These are phyloP conservation scores for Cucurbita ficifolia DNA, from an alignment of 306 rosid species.

Conservation along the genomic window DNA sequence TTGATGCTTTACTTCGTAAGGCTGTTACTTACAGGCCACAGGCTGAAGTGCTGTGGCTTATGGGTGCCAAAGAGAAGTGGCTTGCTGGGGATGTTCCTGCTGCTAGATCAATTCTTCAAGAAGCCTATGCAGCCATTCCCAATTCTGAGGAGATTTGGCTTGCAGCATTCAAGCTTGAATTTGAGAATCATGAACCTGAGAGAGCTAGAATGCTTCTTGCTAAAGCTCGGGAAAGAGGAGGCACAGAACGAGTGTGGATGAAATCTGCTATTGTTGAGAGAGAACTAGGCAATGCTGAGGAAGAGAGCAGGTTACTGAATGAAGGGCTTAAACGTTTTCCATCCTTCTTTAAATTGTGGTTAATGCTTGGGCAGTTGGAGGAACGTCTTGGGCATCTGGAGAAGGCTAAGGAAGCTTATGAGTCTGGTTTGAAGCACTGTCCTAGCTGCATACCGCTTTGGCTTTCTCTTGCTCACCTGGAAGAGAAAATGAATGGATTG, in stretches of 20 bases:
- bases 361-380: slow-evolving; percentile 93
- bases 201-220: slow-evolving; percentile 89
- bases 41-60: slow-evolving; percentile 95
- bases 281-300: slow-evolving; percentile 63
- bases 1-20: slow-evolving; percentile 72
- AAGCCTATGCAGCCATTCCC: slow-evolving; percentile 88
- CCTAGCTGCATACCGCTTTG: slow-evolving; percentile 57
- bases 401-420: slow-evolving; percentile 70
- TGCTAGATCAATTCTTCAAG: slow-evolving; percentile 79
- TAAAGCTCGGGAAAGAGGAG: slow-evolving; percentile 88
- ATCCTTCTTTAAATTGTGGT: slow-evolving; percentile 71
- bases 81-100: slow-evolving; percentile 90
- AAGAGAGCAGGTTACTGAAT: slow-evolving; percentile 55
- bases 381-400: slow-evolving; percentile 49
- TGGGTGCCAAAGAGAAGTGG: slow-evolving; percentile 98
- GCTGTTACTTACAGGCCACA: slow-evolving; percentile 83
- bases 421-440: slow-evolving; percentile 59
- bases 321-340: slow-evolving; percentile 74
- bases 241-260: slow-evolving; percentile 89
- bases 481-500: slow-evolving; percentile 70
- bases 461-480: slow-evolving; percentile 81
- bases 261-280: slow-evolving; percentile 90
- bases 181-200: slow-evolving; percentile 87
- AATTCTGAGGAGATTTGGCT: slow-evolving; percentile 95
- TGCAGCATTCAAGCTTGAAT: slow-evolving; percentile 85